Base-by-base conservation (phyloP, 345 rosid species). In the Microthlaspi erraticum region DNA sequence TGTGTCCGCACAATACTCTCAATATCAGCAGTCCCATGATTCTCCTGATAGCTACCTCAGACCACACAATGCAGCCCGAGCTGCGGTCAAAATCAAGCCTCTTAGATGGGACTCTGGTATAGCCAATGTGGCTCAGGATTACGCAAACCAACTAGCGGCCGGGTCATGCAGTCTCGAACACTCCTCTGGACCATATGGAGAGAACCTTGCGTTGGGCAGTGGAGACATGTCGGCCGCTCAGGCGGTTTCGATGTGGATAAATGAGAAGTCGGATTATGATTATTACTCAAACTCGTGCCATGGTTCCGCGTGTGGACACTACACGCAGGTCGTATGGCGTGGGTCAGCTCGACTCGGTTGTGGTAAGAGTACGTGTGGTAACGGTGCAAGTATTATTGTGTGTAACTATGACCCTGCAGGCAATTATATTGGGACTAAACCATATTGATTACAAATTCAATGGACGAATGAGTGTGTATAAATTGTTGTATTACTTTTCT, bases 261-360 rank as follows among this genome's bases (percentile, higher is more conserved):
- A 53, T 31, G 96, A 87, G 81, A 81, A 82, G 80, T 64, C 59
- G 5, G 2, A 62, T 48, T 92, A 89, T 41, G 70, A 86, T 50
- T 73, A 83, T 61, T 48, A 44, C 55, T 62, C 92, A 14, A 89
- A 86, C 66, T 64, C 78, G 4, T 89, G 96, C 12, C 64, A 73
- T 2, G 83, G 82, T 5, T 34, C 78, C 19, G 70, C 66, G 44
- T 90, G 96, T 72, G 82, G 83, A 13, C 96, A 89, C 62, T 89
- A 89, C 59, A 87, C 96, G 2, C 91, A 89, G 66, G 81, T 86
- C 26, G 93, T 90, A 38, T 87, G 93, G 93, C 77, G 83, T 20
- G 60, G 74, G 57, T 76, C 91, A 2, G 77, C 74, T 57, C 73
- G 76, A 7, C 52, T 90, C 0, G 93, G 96, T 7, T 90, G 96